Base-by-base conservation (phyloP, 2,329 filamentous ascomycete species). In the Fusarium lyarnte region DNA sequence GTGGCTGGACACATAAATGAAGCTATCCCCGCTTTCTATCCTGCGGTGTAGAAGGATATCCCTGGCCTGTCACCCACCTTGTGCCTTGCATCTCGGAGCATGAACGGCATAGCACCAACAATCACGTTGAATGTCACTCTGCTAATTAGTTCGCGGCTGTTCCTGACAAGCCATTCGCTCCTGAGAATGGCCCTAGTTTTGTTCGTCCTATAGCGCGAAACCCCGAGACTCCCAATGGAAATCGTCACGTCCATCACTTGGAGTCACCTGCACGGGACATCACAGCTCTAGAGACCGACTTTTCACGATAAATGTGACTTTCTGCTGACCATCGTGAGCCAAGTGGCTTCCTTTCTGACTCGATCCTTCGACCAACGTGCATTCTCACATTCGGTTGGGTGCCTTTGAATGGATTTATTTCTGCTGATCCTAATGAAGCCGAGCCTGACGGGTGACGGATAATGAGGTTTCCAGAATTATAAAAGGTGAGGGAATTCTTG, bases 191-290 rank as follows among this genome's bases (percentile, higher is more conserved):
- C 58, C 41, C 53, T 60, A 47, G 63, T 58, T 62, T 25, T 61
- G 49, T 51, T 71, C 39, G 45, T 39, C 63, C 66, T 64, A 66
- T 77, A 74, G 74, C 70, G 70, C 64, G 63, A 68, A 65, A 72
- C 60, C 55, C 36, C 45, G 29, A 58, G 63, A 69, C 71, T 73
- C 64, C 74, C 75, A 76, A 76, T 77, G 66, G 62, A 65, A 66
- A 61, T 61, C 58, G 51, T 75, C 68, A 72, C 74, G 59, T 70
- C 70, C 47, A 67, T 73, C 70, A 71, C 70, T 59, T 33, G 59
- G 46, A 52, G 58, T 76, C 70, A 77, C 75, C 75, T 77, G 75
- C 75, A 77, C 49, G 72, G 63, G 51, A 58, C 59, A 76, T 77
- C 75, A 77, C 75, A 72, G 64, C 65, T 53, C 42, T 53, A 54